A percentile compares a stretch with the other conserved stretches of the same genome.
phyloP scores from a whole-genome alignment of 176 grass and related monocot genomes.

The Phragmites australis region DNA sequence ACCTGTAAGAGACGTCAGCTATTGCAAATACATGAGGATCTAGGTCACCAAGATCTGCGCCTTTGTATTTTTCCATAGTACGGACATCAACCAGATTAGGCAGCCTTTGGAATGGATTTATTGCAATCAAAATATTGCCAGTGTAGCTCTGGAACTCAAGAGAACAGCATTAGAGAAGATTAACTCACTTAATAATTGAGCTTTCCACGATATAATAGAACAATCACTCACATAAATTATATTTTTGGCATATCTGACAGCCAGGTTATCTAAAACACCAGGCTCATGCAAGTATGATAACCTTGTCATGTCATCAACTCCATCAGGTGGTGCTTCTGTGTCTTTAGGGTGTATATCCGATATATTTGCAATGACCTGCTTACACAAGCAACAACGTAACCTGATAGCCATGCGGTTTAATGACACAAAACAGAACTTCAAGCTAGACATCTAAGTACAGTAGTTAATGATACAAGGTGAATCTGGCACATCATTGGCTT shows the following conservation, averaged over 20 bases:
- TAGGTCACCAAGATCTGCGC: slow-evolving; percentile 75
- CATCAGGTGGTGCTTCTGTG: slow-evolving; percentile 72
- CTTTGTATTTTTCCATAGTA: slow-evolving; percentile 90
- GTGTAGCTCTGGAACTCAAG: slow-evolving; percentile 79
- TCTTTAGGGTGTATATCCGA: slow-evolving; percentile 76
- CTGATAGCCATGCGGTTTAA: slow-evolving; percentile 25
- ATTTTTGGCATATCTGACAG: slow-evolving; percentile 80
- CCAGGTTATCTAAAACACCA: slow-evolving; percentile 88
- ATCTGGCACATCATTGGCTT: neutral
- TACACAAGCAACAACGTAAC: slow-evolving; percentile 39
- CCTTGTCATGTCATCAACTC: slow-evolving; percentile 96
- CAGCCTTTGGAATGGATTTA: slow-evolving; percentile 97
- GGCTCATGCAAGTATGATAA: slow-evolving; percentile 97
- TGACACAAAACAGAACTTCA: slow-evolving; percentile 10
- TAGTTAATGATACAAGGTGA: neutral
- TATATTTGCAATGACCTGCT: slow-evolving; percentile 51
- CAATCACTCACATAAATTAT: slow-evolving; percentile 81
- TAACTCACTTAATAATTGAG: slow-evolving; percentile 1
- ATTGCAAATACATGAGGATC: slow-evolving; percentile 92
- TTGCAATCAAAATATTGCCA: slow-evolving; percentile 90
- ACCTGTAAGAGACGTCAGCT: slow-evolving; percentile 95
- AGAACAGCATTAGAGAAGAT: slow-evolving; percentile 38
- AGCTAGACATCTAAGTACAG: slow-evolving; percentile 14
- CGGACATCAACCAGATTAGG: slow-evolving; percentile 71
- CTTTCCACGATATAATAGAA: slow-evolving; percentile 33